These are phyloP conservation scores for Rhynchosporium agropyri DNA, from an alignment of 2,329 filamentous ascomycete genomes.

Conservation along the genomic window DNA sequence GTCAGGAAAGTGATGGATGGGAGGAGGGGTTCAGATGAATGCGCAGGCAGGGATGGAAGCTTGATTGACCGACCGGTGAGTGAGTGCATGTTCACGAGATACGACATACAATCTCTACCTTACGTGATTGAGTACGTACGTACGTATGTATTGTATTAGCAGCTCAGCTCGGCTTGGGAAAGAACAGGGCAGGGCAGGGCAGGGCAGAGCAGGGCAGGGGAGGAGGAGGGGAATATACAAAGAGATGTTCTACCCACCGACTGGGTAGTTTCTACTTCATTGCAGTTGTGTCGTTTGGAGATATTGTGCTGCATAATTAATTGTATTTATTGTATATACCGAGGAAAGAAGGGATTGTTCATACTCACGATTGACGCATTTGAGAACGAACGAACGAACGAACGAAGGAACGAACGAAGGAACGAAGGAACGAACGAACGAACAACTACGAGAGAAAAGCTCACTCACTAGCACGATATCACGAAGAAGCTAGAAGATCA, in stretches of 20 bases:
- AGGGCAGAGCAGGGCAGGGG: background rate
- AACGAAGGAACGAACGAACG: no score
- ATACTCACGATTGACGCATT: no score
- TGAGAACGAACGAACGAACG: no score
- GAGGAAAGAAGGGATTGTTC: no score
- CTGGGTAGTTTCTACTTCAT: background rate
- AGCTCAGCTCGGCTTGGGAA: no score
- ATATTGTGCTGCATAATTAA: background rate
- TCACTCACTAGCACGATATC: no score
- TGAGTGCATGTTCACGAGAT: no score
- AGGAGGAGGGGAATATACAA: constrained; percentile 4
- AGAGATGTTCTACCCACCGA: background rate
- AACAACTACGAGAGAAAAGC: no score
- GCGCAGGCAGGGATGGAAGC: constrained; percentile 1
- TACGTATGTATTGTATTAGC: background rate
- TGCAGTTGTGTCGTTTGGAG: background rate
- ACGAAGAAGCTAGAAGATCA: no score
- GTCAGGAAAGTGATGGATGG: background rate
- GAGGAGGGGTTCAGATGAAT: background rate
- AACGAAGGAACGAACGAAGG: no score
- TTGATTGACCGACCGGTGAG: background rate
- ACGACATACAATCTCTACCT: no score
- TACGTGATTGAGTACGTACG: background rate
- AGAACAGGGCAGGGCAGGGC: no score
- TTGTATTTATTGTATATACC: background rate